phyloP scores from a whole-genome alignment of 495 filamentous ascomycete genomes.

The Opeltia flavorubescens region DNA sequence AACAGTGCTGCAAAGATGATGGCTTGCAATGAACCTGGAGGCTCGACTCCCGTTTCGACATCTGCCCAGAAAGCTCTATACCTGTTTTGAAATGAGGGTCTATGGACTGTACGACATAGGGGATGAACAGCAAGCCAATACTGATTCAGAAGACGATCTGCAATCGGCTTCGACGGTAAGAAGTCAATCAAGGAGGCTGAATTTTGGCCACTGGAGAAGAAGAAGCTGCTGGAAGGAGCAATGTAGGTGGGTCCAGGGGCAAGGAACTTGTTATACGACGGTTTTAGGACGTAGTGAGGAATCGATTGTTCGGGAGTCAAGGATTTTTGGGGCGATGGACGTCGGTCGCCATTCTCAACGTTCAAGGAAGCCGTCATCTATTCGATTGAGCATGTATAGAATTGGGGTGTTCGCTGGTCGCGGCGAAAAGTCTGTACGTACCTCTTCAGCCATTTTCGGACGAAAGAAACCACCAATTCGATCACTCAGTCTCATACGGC shows the following conservation, averaged over 20 bases:
- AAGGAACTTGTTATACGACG: slow-evolving; percentile 17
- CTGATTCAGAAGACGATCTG: slow-evolving; percentile 44
- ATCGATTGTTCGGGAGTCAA: slow-evolving; percentile 1
- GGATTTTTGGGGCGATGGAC: slow-evolving; percentile 4
- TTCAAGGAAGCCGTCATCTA: slow-evolving; percentile 9
- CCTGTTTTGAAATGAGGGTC: slow-evolving; percentile 45
- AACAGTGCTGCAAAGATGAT: slow-evolving; percentile 54
- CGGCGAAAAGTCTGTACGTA: slow-evolving; percentile 19
- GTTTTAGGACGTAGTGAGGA: slow-evolving; percentile 1
- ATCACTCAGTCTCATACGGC: slow-evolving; percentile 58
- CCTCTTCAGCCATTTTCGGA: slow-evolving; percentile 52
- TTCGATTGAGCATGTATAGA: not conserved
- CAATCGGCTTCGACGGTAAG: slow-evolving; percentile 34
- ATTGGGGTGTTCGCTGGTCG: not conserved
- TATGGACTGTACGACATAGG: slow-evolving; percentile 48
- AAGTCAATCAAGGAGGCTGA: slow-evolving; percentile 37
- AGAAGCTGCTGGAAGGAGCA: slow-evolving; percentile 49
- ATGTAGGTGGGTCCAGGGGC: slow-evolving; percentile 39
- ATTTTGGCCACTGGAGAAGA: slow-evolving; percentile 40
- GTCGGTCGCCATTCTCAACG: slow-evolving; percentile 1
- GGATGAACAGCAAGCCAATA: slow-evolving; percentile 55
- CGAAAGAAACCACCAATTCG: slow-evolving; percentile 44
- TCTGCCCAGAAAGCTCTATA: slow-evolving; percentile 53
- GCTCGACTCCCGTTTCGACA: slow-evolving; percentile 33
- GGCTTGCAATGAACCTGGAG: slow-evolving; percentile 47